Base-by-base conservation (phyloP, 768 basidiomycete species). In the Hydnum rufescens region DNA sequence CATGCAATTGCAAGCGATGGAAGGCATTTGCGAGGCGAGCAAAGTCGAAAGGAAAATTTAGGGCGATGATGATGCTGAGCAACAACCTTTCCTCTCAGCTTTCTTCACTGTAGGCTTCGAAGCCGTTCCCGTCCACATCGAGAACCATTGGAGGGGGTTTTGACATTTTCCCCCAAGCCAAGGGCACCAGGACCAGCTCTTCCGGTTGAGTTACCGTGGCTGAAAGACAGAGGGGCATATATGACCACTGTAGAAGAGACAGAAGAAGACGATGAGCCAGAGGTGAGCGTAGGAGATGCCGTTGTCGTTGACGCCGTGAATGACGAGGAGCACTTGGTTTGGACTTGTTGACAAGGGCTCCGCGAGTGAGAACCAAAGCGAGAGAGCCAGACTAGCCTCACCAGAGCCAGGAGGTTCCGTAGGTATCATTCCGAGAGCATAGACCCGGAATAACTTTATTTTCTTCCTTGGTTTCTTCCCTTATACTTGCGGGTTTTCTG, bases 71-170 rank as follows among this genome's bases (percentile, higher is more conserved):
- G 36, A 39, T 39, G 22, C 13, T 39, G 22, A 39, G 22, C 13
- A 39, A 46, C 54, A 54, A 57, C 65, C 67, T 50, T 28, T 50
- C 30, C 49, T 26, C 16, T 1, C 26, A 32, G 50, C 51, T 53
- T 69, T 73, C 62, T 68, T 72, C 5, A 66, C 70, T 2, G 25
- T 43, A 6, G 51, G 74, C 51, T 1, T 58, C 57, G 65, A 81
- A 90, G 1, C 86, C 86, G 53, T 89, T 89, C 57, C 88, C 70
- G 56, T 89, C 84, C 55, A 89, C 87, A 55, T 89, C 86, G 5
- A 90, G 73, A 22, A 88, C 71, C 84, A 90, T 88, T 0, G 82
- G 82, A 2, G 87, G 87, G 16, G 87, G 86, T n/a, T 59, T 87
- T 87, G 61, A 88, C 78, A 62, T 87, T 87, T 66, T 80, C 83